phyloP scores from a whole-genome alignment of 2,329 filamentous ascomycete species.

The Chrysosporium queenslandicum region DNA sequence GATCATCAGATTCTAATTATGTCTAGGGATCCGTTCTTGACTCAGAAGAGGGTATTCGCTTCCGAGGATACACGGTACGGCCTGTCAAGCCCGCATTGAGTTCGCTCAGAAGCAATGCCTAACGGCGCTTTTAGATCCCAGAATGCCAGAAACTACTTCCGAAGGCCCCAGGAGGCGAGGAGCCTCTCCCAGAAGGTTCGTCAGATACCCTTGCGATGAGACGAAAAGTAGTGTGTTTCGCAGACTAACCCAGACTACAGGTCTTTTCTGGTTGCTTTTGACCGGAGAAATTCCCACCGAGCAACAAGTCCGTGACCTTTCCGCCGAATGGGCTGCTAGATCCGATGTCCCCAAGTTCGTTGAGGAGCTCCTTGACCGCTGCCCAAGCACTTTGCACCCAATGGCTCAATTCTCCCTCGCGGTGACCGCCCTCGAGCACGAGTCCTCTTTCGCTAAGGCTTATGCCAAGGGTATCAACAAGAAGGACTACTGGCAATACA shows the following conservation, averaged over 20 bases:
- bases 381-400: conserved; percentile 95
- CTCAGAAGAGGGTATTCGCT: conserved; percentile 97
- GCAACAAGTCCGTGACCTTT: conserved; percentile 96
- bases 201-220: neutral
- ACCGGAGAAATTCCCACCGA: conserved; percentile 96
- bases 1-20: conserved; percentile 3
- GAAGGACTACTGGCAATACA: conserved; percentile 99
- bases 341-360: conserved; percentile 96
- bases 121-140: conserved; percentile 53
- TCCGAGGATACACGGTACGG: conserved; percentile 83
- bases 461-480: conserved; percentile 99
- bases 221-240: neutral
- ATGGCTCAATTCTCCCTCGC: conserved; percentile 99
- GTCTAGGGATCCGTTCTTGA: conserved; percentile 78
- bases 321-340: conserved; percentile 96
- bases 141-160: conserved; percentile 97
- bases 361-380: conserved; percentile 99
- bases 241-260: conserved; percentile 32
- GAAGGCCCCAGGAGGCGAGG: conserved; percentile 90
- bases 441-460: conserved; percentile 94
- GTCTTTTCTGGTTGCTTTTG: conserved; percentile 99
- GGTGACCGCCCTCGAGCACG: conserved; percentile 95
- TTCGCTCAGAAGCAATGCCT: conserved; percentile 17
- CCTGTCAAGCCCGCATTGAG: neutral
- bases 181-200: conserved; percentile 87